Evolutionary conservation across 1,139 yeast species (phyloP).

Genomic region (Debaryomyces sp.): DNA sequence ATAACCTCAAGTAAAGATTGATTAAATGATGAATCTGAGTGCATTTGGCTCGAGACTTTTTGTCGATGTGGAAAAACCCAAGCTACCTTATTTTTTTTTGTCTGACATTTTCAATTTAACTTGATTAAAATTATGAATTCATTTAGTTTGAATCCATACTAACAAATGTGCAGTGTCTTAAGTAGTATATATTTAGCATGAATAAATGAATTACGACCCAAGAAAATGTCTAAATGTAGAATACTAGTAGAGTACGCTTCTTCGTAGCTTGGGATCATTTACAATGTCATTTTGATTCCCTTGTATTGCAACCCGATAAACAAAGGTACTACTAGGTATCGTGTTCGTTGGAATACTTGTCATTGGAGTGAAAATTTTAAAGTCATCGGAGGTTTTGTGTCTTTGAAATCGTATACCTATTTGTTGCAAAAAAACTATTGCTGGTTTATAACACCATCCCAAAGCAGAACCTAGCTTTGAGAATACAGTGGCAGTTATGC

Average conservation of each 20-base stretch:
- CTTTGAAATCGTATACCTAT: not conserved
- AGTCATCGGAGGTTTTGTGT: not conserved
- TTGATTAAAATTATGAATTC: not conserved
- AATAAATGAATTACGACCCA: not conserved
- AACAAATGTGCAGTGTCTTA: not conserved
- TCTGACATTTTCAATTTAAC: constrained; percentile 18
- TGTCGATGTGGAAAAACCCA: constrained; percentile 92
- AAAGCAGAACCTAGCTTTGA: not conserved
- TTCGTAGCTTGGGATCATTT: no score
- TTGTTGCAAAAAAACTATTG: not conserved
- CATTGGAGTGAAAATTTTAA: not conserved
- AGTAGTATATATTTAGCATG: not conserved
- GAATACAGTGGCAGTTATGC: not conserved
- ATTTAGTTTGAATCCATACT: not conserved
- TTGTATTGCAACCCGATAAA: no score
- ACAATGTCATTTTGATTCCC: no score
- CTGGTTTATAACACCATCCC: not conserved
- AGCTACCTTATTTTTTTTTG: constrained; percentile 72
- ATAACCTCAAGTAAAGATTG: not conserved
- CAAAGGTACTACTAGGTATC: no score
- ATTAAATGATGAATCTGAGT: constrained; percentile 75
- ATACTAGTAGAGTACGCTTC: no score
- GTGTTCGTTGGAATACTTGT: not conserved
- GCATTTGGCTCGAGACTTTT: constrained; percentile 96
- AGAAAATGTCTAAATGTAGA: not conserved